Evolutionary conservation across 805 yeast species (phyloP), one percentile per base, ranked within the genome.

Genomic region (Torulaspora gathmanii): DNA sequence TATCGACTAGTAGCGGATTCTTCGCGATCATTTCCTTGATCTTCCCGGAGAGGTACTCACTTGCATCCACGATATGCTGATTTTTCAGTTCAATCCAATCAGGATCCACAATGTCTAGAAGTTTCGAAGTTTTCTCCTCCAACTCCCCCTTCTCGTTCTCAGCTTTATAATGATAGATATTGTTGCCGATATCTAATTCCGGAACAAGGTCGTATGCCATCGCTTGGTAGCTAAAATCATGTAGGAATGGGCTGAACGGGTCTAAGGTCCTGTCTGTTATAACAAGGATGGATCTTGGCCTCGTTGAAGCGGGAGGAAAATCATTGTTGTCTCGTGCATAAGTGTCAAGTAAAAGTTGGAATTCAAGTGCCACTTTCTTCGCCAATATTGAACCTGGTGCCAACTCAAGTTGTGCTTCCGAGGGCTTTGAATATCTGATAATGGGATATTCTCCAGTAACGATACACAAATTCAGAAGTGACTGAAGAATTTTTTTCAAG

Each of bases 171-270:
- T 60, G 68, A 60, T 78, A 83, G n/a, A 60, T 58, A 52, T 74
- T 69, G 42, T 70, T 64, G 63, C 66, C 68, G 55, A 60, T 53
- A 35, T 73, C 69, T n/a, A 67, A 58, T 29, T 70, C 76, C 25
- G 68, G 69, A 1, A 75, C 73, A 22, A 83, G 66, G 63, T 91
- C 99, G 69, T 83, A 83, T 15, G 90, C 84, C 86, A 90, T 82
- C 4, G 97, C 90, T 66, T 91, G 95, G 65, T 90, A 93, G 19
- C 83, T 78, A 65, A 90, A 87, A 61, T 88, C 96, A 64, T 93
- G 98, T 44, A 90, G 66, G 37, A 93, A 62, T 0, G 97, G 96
- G 5, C 93, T 85, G 56, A 78, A 78, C 39, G 84, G 70, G 63
- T 95, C 99, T 61, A 89, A 61, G 1, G 95, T 75, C 50, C 99